Conservation (phyloP, 2,329 filamentous ascomycete species). For the Didymella lethalis region DNA sequence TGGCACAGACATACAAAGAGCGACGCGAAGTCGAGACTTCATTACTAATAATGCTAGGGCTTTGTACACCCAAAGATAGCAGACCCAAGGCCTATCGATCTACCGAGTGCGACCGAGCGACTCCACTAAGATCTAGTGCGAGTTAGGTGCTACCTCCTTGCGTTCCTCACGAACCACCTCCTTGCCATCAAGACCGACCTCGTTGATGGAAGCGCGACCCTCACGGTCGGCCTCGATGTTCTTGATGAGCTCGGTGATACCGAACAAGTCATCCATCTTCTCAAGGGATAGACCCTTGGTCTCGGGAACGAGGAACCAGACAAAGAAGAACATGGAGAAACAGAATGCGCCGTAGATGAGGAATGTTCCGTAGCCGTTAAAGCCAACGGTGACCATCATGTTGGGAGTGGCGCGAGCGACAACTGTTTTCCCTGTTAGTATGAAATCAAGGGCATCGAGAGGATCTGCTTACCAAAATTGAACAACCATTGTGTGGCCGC, state of each 20-base stretch:
- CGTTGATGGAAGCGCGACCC: slow-evolving; percentile 28
- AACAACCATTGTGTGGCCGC: slow-evolving; percentile 73
- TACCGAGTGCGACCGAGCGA: not conserved
- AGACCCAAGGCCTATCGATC: not conserved
- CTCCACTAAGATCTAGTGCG: slow-evolving; percentile 1
- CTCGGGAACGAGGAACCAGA: slow-evolving; percentile 74
- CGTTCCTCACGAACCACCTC: slow-evolving; percentile 37
- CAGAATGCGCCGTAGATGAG: slow-evolving; percentile 74
- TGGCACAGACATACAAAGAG: slow-evolving; percentile 18
- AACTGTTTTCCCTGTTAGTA: slow-evolving; percentile 39
- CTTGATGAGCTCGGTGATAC: slow-evolving; percentile 61
- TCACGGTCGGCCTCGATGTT: slow-evolving; percentile 46
- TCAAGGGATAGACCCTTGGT: slow-evolving; percentile 72
- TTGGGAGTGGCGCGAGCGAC: slow-evolving; percentile 72
- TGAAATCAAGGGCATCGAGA: not conserved
- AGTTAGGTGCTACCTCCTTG: slow-evolving; percentile 32
- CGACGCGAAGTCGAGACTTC: slow-evolving; percentile 28
- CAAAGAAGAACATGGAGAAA: slow-evolving; percentile 70
- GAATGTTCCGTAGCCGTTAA: slow-evolving; percentile 66
- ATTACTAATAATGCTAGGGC: slow-evolving; percentile 16
- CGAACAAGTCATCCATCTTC: slow-evolving; percentile 72
- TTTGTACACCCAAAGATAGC: not conserved
- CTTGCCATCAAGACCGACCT: slow-evolving; percentile 45
- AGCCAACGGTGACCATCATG: slow-evolving; percentile 67
- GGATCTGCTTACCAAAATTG: slow-evolving; percentile 62